Evolutionary conservation across 192 early-diverging fungal species (phyloP).

Genomic region (Coemansia umbellata): DNA sequence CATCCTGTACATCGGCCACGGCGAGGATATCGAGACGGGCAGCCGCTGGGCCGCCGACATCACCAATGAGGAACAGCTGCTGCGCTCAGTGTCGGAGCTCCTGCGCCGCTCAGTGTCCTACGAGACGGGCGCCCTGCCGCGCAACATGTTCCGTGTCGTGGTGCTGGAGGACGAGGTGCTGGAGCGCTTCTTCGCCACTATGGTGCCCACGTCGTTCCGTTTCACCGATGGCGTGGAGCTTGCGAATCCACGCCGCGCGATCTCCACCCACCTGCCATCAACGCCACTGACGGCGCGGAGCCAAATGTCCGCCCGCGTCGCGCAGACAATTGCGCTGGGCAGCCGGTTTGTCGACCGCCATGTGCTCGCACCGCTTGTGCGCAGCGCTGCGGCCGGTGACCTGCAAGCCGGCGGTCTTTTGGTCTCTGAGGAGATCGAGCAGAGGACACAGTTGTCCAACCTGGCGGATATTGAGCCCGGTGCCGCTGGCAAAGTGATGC

Average conservation of each 20-base stretch:
- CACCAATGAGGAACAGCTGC: slow-evolving; percentile 46
- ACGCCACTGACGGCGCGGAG: slow-evolving; percentile 30
- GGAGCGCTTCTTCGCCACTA: slow-evolving; percentile 74
- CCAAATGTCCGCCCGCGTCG: slow-evolving; percentile 34
- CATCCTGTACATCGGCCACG: slow-evolving; percentile 67
- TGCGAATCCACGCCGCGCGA: slow-evolving; percentile 40
- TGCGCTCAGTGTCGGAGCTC: slow-evolving; percentile 39
- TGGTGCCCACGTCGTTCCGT: slow-evolving; percentile 40
- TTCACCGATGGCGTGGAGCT: slow-evolving; percentile 50
- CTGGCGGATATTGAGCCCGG: not conserved
- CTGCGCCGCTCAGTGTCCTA: slow-evolving; percentile 24
- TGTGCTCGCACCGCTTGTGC: slow-evolving; percentile 36
- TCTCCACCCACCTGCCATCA: slow-evolving; percentile 33
- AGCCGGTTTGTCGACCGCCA: slow-evolving; percentile 47
- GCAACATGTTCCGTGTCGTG: slow-evolving; percentile 68
- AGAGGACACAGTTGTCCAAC: slow-evolving; percentile 8
- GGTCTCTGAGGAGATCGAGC: not conserved
- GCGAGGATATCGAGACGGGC: slow-evolving; percentile 29
- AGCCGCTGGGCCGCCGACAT: slow-evolving; percentile 9
- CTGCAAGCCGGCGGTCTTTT: not conserved
- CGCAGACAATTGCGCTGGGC: slow-evolving; percentile 47
- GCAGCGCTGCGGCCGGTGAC: slow-evolving; percentile 8
- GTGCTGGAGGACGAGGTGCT: slow-evolving; percentile 82
- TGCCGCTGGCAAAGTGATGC: not conserved
- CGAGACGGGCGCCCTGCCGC: slow-evolving; percentile 11